Percentiles rank a stretch among this genome's conserved stretches.
Conservation (phyloP, 139 green algal genomes). For the Auxenochlorella protothecoides region DNA sequence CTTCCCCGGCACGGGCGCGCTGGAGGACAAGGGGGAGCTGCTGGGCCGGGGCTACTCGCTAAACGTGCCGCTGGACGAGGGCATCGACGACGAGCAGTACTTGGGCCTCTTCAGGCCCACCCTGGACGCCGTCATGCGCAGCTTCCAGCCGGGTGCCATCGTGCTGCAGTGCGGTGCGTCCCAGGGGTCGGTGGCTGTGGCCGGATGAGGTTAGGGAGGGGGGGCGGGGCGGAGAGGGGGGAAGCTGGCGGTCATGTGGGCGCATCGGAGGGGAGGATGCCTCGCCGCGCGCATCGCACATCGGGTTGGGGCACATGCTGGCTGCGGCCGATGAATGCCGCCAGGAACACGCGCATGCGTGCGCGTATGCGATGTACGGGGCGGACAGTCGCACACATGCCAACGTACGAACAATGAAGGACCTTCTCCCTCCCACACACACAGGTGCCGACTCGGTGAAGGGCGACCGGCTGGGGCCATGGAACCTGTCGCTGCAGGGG, state of each 20-base stretch:
- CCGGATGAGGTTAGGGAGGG: too few species aligned
- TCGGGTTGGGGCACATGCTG: too few species aligned
- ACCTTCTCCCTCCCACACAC: background rate
- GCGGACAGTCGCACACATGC: background rate
- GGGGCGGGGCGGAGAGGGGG: too few species aligned
- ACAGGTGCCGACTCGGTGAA: conserved; percentile 81
- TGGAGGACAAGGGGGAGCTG: conserved; percentile 48
- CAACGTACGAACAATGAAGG: too few species aligned
- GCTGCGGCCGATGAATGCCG: too few species aligned
- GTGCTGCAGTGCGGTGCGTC: conserved; percentile 69
- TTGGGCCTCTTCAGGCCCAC: conserved; percentile 67
- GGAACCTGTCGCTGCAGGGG: conserved; percentile 83
- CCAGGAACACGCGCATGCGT: too few species aligned
- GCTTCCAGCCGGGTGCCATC: conserved; percentile 61
- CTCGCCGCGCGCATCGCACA: too few species aligned
- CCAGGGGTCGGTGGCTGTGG: background rate
- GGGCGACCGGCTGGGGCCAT: conserved; percentile 82
- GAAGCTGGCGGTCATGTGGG: too few species aligned
- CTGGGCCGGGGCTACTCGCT: conserved; percentile 59
- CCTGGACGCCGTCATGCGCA: conserved; percentile 59
- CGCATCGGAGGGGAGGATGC: too few species aligned
- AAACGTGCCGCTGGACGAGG: conserved; percentile 73
- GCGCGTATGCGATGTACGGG: too few species aligned
- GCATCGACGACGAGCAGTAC: conserved; percentile 53
- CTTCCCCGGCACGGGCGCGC: conserved; percentile 71